Evolutionary conservation across 1,284 basidiomycete species (phyloP), one percentile per base, ranked within the genome.

Genomic region (Ganoderma boninense): DNA sequence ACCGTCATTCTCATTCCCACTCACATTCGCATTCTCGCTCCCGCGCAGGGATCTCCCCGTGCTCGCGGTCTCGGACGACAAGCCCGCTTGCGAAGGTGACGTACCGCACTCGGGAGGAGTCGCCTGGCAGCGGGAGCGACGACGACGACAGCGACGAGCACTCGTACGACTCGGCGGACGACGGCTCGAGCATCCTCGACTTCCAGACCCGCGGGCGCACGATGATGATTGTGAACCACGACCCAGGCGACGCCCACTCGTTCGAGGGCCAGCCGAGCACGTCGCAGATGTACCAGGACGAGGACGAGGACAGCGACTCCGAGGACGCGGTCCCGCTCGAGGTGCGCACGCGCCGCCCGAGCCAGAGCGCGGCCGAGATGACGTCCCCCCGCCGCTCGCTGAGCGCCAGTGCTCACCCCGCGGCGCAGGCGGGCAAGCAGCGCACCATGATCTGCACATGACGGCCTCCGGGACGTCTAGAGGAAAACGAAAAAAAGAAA

Each of bases 1-100:
- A 35, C 32, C 13, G 18, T n/a, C n/a, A 35, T n/a, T 14, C 49
- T 4, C 59, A 60, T 20, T n/a, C 59, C 20, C 59, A n/a, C 35
- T 38, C 32, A 10, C 59, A 35, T 2, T 26, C 54, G 2, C 54
- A 20, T 10, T 56, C 54, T 3, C 38, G n/a, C n/a, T 26, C 60
- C n/a, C 38, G 60, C 38, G 40, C 20, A 7, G 60, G 38, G 23
- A n/a, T 42, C 23, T 44, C 40, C 59, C 16, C 73, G 61, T 52
- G 23, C 44, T 70, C 73, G 35, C 77, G 82, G 42, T 75, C 80
- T 11, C 76, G 82, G 44, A 79, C 80, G 26, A 80, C 82, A 42
- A 86, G 83, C 64, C 85, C 85, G 56, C 81, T 86, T 16, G 80
- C 82, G 61, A 80, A 79, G 44, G 76, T 82, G 29, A 71, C 81